A percentile compares a stretch with the other conserved stretches of the same genome.
These are phyloP conservation scores for Didymella pomorum DNA, from an alignment of 2,329 filamentous ascomycete species.

Conservation along the genomic window DNA sequence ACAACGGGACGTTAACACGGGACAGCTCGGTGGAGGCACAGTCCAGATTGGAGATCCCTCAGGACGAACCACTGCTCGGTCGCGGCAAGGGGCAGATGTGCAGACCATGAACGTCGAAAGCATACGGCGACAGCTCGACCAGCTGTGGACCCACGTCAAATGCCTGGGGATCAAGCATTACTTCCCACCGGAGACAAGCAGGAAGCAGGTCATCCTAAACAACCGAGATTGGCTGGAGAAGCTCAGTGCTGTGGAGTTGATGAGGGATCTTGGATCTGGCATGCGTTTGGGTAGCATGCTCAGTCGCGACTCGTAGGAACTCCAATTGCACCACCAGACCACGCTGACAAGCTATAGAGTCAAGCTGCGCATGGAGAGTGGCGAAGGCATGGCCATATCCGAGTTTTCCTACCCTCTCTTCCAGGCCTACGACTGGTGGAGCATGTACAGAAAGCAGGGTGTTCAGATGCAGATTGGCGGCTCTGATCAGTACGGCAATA, in stretches of 20 bases:
- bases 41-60: constrained; percentile 82
- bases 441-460: constrained; percentile 73
- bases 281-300: constrained; percentile 88
- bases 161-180: constrained; percentile 70
- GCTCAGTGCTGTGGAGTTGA: constrained; percentile 75
- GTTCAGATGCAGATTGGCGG: constrained; percentile 91
- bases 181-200: constrained; percentile 68
- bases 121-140: constrained; percentile 74
- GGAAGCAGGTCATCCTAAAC: constrained; percentile 74
- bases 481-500: constrained; percentile 96
- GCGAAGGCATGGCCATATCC: constrained; percentile 91
- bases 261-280: constrained; percentile 75
- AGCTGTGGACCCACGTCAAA: constrained; percentile 78
- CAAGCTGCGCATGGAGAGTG: constrained; percentile 81
- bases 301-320: constrained; percentile 80
- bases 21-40: constrained; percentile 73
- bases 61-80: constrained; percentile 69
- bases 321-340: too few species aligned
- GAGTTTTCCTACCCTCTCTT: constrained; percentile 94
- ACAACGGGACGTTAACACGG: constrained; percentile 34
- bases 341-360: constrained; percentile 61
- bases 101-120: constrained; percentile 71
- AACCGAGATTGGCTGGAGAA: constrained; percentile 86
- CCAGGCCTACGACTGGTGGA: constrained; percentile 97
- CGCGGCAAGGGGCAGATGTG: constrained; percentile 60